phyloP scores from a whole-genome alignment of 78 protist genomes.

The Dictyostelium capitatum region DNA sequence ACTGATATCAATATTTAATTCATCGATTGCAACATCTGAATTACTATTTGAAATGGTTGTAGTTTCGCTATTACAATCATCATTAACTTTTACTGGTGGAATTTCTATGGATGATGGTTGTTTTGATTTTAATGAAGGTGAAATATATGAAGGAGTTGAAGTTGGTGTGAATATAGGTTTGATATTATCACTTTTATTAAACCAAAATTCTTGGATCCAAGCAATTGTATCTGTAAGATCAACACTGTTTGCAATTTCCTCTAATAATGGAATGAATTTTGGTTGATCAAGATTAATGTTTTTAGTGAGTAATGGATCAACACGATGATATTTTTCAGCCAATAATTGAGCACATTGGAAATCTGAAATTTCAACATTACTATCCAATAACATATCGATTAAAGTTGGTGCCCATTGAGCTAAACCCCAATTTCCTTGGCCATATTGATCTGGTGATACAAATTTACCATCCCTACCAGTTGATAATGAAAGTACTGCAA shows the following conservation, averaged over 20 bases:
- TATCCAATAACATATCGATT: constrained; percentile 69
- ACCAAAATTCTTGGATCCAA: constrained; percentile 66
- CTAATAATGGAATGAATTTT: constrained; percentile 54
- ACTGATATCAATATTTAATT: not conserved
- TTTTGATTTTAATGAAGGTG: not conserved
- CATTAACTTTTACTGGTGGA: not conserved
- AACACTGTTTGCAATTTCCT: constrained; percentile 52
- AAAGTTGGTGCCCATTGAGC: constrained; percentile 82
- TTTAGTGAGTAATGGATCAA: constrained; percentile 68
- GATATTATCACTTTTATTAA: constrained; percentile 17
- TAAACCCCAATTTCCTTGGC: constrained; percentile 73
- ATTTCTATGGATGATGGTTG: not conserved
- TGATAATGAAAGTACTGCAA: constrained; percentile 62
- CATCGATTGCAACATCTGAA: not conserved
- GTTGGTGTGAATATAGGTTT: constrained; percentile 39
- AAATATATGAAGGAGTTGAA: constrained; percentile 29
- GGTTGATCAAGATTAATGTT: constrained; percentile 66
- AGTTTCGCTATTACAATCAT: not conserved
- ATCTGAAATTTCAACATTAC: constrained; percentile 66
- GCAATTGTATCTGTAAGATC: constrained; percentile 40
- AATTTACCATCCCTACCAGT: constrained; percentile 73
- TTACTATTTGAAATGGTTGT: too few species aligned
- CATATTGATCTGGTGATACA: constrained; percentile 75
- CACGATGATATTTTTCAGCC: constrained; percentile 50
- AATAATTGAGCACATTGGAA: constrained; percentile 62